Percentiles rank a stretch among this genome's conserved stretches.
Conservation (phyloP, 805 yeast species). For the Groenewaldozyma tartarivorans region DNA sequence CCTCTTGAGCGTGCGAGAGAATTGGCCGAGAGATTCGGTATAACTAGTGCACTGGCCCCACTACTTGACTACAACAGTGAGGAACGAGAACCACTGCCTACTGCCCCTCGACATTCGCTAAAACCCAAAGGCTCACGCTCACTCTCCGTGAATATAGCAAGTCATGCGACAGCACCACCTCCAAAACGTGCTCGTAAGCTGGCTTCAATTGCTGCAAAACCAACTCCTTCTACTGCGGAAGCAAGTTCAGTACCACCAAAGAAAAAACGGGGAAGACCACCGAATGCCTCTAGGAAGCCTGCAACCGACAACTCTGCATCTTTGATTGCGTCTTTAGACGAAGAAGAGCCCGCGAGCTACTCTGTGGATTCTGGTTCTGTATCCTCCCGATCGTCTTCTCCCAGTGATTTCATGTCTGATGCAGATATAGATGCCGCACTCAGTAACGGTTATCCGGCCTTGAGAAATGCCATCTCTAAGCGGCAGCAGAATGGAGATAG, state of each 20-base stretch:
- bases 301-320: conserved; percentile 1
- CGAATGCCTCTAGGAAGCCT: conserved; percentile 5
- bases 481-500: conserved; percentile 6
- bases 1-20: conserved; percentile 68
- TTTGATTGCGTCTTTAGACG: conserved; percentile 2
- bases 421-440: conserved; percentile 38
- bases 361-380: conserved; percentile 21
- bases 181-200: conserved; percentile 20
- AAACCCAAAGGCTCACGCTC: conserved; percentile 18
- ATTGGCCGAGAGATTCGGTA: conserved; percentile 58
- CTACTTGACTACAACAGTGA: conserved; percentile 53
- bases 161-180: not conserved
- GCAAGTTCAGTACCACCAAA: not conserved
- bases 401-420: conserved; percentile 47
- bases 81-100: conserved; percentile 47
- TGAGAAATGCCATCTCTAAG: conserved; percentile 5
- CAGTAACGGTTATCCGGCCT: conserved; percentile 4
- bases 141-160: conserved; percentile 5
- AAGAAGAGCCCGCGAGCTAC: conserved; percentile 14
- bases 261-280: conserved; percentile 12
- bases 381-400: conserved; percentile 32
- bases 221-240: not conserved
- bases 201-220: conserved; percentile 6
- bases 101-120: conserved; percentile 43
- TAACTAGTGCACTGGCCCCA: conserved; percentile 50